phyloP scores from a whole-genome alignment of 441 rosid species.

The California macrophylla region DNA sequence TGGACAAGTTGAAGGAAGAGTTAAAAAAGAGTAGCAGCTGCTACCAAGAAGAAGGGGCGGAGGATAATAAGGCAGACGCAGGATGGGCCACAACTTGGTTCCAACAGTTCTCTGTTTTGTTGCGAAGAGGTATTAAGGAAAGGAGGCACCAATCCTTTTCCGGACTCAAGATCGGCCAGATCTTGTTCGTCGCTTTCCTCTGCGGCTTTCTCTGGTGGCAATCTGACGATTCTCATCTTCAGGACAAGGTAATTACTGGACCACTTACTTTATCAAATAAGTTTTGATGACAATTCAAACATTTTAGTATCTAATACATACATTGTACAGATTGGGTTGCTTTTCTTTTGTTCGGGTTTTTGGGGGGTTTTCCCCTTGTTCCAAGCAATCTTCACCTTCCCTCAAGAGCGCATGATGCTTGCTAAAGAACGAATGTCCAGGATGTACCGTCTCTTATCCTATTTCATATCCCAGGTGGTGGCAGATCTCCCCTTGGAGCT shows the following conservation, averaged over 20 bases:
- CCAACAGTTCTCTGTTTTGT: slow-evolving; percentile 42
- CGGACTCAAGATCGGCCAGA: slow-evolving; percentile 26
- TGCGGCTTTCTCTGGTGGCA: slow-evolving; percentile 46
- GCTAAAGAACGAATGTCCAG: slow-evolving; percentile 73
- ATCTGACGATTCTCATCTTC: slow-evolving; percentile 33
- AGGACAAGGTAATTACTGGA: slow-evolving; percentile 72
- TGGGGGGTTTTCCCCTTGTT: slow-evolving; percentile 65
- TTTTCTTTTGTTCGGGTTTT: slow-evolving; percentile 54
- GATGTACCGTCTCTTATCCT: slow-evolving; percentile 66
- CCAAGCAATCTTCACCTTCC: slow-evolving; percentile 70
- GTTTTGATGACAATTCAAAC: too few relatives aligned
- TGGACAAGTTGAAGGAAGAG: slow-evolving; percentile 15
- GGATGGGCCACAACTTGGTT: slow-evolving; percentile 47
- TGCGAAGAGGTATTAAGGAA: slow-evolving; percentile 39
- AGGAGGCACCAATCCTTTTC: slow-evolving; percentile 39
- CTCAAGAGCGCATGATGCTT: slow-evolving; percentile 66
- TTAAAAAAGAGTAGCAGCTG: neutral
- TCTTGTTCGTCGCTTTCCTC: slow-evolving; percentile 28
- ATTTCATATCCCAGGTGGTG: slow-evolving; percentile 39
- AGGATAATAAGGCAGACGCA: slow-evolving; percentile 5
- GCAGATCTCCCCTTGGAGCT: slow-evolving; percentile 71
- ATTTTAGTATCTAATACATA: too few relatives aligned
- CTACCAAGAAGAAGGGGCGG: neutral
- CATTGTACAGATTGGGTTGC: slow-evolving; percentile 51
- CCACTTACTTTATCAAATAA: too few relatives aligned